Evolutionary conservation across 177 flowering plant species (phyloP), one percentile per base, ranked within the genome.

Genomic region (Vitis hybrid): DNA sequence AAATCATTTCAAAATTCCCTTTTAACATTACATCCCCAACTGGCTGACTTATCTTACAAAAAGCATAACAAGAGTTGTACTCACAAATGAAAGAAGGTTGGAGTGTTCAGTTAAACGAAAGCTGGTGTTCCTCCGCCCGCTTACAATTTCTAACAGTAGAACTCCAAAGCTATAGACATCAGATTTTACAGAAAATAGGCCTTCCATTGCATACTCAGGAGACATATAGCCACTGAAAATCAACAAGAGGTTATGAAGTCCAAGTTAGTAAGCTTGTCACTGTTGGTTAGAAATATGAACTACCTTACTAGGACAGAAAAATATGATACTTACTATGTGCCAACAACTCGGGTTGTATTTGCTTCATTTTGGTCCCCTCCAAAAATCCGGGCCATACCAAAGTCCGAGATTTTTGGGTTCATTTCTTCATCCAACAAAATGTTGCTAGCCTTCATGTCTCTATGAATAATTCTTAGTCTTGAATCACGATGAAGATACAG

Each of bases 321-420:
- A 31, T 13, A 49, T 13, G 11, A n/a, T 55, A 72, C 86, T 73
- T 77, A 83, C 87, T 75, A 83, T 56, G 87, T 81, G 33, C 87
- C 84, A 45, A 83, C 87, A 21, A 83, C 85, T 67, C 87, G 60
- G 45, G 21, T 76, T 12, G 88, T 85, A 62, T 77, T 85, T 15
- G 78, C 81, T 69, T 81, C 81, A 51, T 77, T 64, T 61, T 85
- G 79, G 72, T 76, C 79, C n/a, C 71, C 80, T 1, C 85, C 85
- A 62, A 83, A 81, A 57, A 83, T 85, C 59, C 79, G 75, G 2
- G 88, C 86, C 85, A 83, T 76, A 10, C 87, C 87, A 66, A 84
- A 84, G 72, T 84, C 85, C 53, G 85, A 84, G 18, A 84, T 86
- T 66, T 79, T 86, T 1, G 92, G 88, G 71, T 79, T 84, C 88